Evolutionary conservation across 192 early-diverging fungal genomes (phyloP).

Genomic region (Funneliformis geosporum): DNA sequence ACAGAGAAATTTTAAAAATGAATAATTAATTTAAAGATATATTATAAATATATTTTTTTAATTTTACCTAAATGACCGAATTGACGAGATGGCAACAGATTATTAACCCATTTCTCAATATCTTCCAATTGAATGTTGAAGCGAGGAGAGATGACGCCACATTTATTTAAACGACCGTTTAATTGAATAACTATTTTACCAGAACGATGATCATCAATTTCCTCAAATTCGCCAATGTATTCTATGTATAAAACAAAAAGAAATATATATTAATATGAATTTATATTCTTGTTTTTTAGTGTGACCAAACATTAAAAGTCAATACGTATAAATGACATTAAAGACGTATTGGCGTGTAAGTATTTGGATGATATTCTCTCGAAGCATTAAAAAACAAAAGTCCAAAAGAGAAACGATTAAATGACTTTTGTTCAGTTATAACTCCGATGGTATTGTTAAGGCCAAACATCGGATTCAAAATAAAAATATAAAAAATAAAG

Average conservation of each 20-base stretch:
- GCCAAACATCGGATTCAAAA: not conserved
- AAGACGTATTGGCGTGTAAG: constrained; percentile 59
- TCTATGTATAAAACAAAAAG: constrained; percentile 47
- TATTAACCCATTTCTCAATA: constrained; percentile 95
- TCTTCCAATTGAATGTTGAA: constrained; percentile 95
- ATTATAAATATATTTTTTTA: not conserved
- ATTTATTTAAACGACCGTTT: constrained; percentile 99
- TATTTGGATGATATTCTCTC: constrained; percentile 53
- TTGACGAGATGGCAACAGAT: constrained; percentile 98
- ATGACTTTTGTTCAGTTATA: constrained; percentile 73
- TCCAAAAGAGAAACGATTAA: constrained; percentile 42
- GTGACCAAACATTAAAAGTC: constrained; percentile 21
- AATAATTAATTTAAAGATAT: not conserved
- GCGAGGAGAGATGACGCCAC: constrained; percentile 98
- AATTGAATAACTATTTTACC: constrained; percentile 99
- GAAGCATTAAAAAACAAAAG: constrained; percentile 76
- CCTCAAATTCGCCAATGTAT: constrained; percentile 99
- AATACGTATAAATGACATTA: constrained; percentile 14
- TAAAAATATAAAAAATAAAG: not conserved
- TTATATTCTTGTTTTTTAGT: not conserved
- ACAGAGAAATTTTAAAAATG: not conserved
- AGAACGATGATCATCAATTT: constrained; percentile 96
- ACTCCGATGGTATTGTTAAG: too few relatives aligned
- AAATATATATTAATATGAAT: constrained; percentile 1
- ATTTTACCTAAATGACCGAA: constrained; percentile 87